Evolutionary conservation across 2,329 filamentous ascomycete species (phyloP), one percentile per base, ranked within the genome.

Genomic region (Ophiostoma sp.): DNA sequence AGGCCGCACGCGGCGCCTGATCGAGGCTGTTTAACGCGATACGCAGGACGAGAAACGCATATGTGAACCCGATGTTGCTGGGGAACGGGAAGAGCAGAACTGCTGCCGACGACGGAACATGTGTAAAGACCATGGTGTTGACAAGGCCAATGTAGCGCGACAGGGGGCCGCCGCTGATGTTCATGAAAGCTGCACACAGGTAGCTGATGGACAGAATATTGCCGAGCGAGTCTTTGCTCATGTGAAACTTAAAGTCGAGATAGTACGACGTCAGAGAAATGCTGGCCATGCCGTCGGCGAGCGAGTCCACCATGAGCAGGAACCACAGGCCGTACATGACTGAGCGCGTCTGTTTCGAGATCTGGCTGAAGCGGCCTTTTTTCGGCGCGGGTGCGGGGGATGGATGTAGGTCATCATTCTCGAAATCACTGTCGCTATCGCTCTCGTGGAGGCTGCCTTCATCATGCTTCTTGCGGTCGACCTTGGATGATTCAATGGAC

Each of bases 1-100:
- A 86, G 0, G 89, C 88, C 0, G 87, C 81, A 1, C 89, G 82
- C 0, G 89, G 89, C 0, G 86, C 88, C 79, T 90, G 88, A 73
- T 90, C 89, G 87, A 91, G 90, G 72, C 85, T 87, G 75, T 90
- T 90, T 64, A 90, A 79, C 0, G 86, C 86, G 2, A 87, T 82
- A 5, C 88, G 83, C 27, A 90, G 76, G 35, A 89, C 81, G 0
- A 91, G 79, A 0, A 90, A 79, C 0, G 80, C 80, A 0, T 86
- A 83, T 0, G 86, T 85, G 60, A 86, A 75, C 54, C 81, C 81
- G 1, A 89, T 78, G 1, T 78, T 79, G 6, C 78, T 79, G 0
- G 88, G 85, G 0, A 85, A 75, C 0, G 88, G 87, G 69, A 90
- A 89, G 5, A 89, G 75, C 3, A 88, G 75, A 0, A 89, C 85